Conservation (phyloP, 1,139 yeast genomes). For the Candida neerlandica region DNA sequence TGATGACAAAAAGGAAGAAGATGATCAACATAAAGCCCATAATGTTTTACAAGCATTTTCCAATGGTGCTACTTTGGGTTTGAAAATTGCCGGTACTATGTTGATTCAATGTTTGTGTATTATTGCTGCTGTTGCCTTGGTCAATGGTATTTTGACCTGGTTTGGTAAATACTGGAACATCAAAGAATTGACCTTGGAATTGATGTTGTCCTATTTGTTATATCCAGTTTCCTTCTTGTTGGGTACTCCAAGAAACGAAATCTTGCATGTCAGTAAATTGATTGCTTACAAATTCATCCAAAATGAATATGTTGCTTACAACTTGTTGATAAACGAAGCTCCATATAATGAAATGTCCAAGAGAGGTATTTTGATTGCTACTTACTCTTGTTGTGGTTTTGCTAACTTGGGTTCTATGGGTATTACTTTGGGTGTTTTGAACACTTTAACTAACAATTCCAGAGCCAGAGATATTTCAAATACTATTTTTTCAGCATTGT, state of each 20-base stretch:
- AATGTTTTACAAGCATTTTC: constrained; percentile 68
- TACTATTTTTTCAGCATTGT: constrained; percentile 52
- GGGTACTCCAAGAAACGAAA: constrained; percentile 62
- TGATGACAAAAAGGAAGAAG: constrained; percentile 22
- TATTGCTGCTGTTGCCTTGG: constrained; percentile 60
- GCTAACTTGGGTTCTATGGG: constrained; percentile 68
- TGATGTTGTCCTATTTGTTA: constrained; percentile 59
- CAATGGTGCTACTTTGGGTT: constrained; percentile 64
- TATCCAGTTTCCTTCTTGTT: constrained; percentile 65
- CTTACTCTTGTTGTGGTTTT: constrained; percentile 68
- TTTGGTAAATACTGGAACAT: constrained; percentile 69
- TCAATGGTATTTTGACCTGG: constrained; percentile 63
- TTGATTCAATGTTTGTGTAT: constrained; percentile 64
- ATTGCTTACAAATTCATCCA: constrained; percentile 63
- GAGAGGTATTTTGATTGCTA: constrained; percentile 60
- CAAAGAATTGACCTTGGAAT: constrained; percentile 51
- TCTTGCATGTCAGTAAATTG: constrained; percentile 52
- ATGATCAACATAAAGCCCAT: constrained; percentile 41
- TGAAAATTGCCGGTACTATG: constrained; percentile 61
- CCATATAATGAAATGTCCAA: constrained; percentile 53
- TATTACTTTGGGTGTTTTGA: constrained; percentile 64
- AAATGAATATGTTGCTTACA: constrained; percentile 65
- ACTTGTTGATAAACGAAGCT: constrained; percentile 41
- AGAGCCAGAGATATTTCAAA: constrained; percentile 52
- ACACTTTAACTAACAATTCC: constrained; percentile 56